Conservation (phyloP, 164 flowering plant genomes). For the Amborella trichopoda region DNA sequence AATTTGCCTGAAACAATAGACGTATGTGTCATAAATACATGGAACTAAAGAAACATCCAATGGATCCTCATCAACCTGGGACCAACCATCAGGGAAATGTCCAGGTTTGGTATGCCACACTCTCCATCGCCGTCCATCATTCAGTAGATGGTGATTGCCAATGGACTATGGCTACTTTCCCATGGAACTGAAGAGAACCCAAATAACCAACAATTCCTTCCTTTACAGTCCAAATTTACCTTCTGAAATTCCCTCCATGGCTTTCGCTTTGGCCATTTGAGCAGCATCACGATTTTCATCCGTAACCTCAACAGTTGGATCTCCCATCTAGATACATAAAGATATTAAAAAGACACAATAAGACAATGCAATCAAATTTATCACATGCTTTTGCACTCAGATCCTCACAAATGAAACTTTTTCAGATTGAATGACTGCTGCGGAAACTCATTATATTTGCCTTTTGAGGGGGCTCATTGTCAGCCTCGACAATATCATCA, state of each 20-base stretch:
- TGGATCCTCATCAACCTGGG: no score
- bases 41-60: no score
- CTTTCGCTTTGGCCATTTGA: conserved; percentile 61
- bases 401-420: no score
- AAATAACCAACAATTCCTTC: neutral
- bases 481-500: conserved; percentile 80
- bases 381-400: no score
- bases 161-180: no score
- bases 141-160: no score
- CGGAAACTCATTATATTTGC: conserved; percentile 22
- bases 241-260: conserved; percentile 87
- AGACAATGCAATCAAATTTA: no score
- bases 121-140: no score
- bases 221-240: conserved; percentile 21
- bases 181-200: neutral
- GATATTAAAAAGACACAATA: neutral
- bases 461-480: conserved; percentile 86
- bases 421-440: no score
- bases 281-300: conserved; percentile 87
- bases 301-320: conserved; percentile 65
- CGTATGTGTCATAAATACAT: no score
- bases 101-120: no score
- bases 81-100: no score
- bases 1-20: conserved; percentile 72
- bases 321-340: conserved; percentile 64